Evolutionary conservation across 2,329 filamentous ascomycete genomes (phyloP), one percentile per base, ranked within the genome.

Genomic region (Sphaerulina populicola): DNA sequence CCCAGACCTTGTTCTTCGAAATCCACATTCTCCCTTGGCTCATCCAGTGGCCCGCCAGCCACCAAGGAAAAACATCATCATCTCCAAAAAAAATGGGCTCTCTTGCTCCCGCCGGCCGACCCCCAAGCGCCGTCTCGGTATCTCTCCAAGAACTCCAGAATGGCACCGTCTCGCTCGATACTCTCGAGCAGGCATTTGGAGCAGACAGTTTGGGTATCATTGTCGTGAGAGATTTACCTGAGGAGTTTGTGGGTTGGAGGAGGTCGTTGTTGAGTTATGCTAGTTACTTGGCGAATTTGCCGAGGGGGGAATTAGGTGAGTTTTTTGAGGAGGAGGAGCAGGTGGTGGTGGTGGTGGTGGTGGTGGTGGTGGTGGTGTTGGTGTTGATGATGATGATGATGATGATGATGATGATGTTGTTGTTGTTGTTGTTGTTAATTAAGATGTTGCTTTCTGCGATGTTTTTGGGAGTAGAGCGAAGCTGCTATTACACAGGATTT

Each of bases 171-270:
- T 76, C 84, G 0, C 84, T 88, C 47, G 77, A 80, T 50, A 78
- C 79, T 0, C 76, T 93, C 9, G 79, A 86, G 61, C 70, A 85
- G 60, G 93, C 93, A 0, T 97, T 98, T 66, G 93, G 93, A 0
- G 88, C 90, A 1, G 81, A 86, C 23, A 95, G 89, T 2, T 75
- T 97, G 10, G 93, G 93, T 0, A 95, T 98, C 47, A 83, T 98
- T 49, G 74, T 97, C n/a, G 90, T 98, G 43, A 88, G 86, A 66
- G 87, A 89, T 65, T 79, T 97, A 0, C 87, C 89, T 0, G 56
- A 76, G 5, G 74, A 80, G 47, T 98, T 94, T 62, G 69, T 77
- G 11, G 70, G 77, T n/a, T 72, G 96, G 39, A 80, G 93, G 54
- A 79, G 79, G 53, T 78, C 79, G 53, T 78, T 94, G 2, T 77